These are phyloP conservation scores for Purshia tridentata DNA, from an alignment of 306 rosid species.

Conservation along the genomic window DNA sequence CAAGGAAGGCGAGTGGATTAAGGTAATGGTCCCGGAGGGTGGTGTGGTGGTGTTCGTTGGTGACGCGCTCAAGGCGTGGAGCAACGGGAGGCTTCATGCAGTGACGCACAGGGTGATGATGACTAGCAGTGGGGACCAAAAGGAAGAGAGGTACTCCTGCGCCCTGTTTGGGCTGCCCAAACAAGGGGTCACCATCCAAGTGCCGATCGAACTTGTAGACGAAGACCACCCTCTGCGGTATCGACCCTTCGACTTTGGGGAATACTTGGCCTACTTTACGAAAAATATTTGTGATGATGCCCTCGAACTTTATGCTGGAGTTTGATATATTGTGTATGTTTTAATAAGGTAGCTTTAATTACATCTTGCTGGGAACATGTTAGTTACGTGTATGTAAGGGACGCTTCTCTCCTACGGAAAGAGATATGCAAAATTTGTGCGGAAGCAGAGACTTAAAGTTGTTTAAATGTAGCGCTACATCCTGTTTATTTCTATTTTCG, in stretches of 20 bases:
- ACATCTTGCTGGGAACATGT: no score
- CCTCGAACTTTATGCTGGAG: constrained; percentile 42
- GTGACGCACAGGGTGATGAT: constrained; percentile 45
- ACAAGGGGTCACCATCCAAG: constrained; percentile 34
- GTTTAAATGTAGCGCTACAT: no score
- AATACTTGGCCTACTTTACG: constrained; percentile 26
- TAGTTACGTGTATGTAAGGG: no score
- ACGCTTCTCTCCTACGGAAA: no score
- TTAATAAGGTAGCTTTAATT: no score
- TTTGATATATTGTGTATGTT: no score
- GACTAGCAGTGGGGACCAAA: constrained; percentile 7
- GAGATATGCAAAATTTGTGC: no score
- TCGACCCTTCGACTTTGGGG: constrained; percentile 37
- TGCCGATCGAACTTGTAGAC: constrained; percentile 43
- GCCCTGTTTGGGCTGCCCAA: constrained; percentile 37
- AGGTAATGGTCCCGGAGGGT: constrained; percentile 25
- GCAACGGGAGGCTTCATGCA: constrained; percentile 54
- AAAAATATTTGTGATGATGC: constrained; percentile 30
- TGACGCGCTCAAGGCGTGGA: constrained; percentile 56
- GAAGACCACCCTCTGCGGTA: constrained; percentile 42
- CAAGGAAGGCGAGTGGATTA: constrained; percentile 48
- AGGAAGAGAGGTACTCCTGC: constrained; percentile 39
- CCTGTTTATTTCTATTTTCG: no score
- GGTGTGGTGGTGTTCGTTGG: constrained; percentile 39
- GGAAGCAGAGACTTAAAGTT: no score